Evolutionary conservation across 169 alveolate genomes (phyloP).

Genomic region (Plasmodium cynomolgi): DNA sequence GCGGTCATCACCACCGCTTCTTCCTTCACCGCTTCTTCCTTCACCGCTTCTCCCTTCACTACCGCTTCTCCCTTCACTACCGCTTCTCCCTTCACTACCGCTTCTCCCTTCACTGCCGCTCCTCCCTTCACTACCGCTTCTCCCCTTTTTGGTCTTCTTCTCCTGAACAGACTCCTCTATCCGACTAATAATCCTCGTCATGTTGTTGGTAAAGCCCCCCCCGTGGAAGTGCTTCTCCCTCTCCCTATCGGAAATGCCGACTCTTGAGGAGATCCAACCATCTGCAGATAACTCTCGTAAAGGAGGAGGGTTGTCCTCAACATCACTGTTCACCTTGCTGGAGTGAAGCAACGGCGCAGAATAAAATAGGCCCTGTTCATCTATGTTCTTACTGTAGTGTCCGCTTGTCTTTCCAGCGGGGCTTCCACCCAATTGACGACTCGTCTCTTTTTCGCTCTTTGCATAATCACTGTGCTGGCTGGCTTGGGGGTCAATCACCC

Average conservation of each 20-base stretch:
- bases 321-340: neutral
- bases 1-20: neutral
- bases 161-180: slow-evolving; percentile 12
- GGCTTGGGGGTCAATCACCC: neutral
- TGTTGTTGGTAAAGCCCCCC: neutral
- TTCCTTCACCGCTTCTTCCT: neutral
- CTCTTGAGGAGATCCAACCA: neutral
- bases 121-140: neutral
- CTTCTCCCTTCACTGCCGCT: neutral
- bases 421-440: neutral
- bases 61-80: neutral
- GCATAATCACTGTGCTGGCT: neutral
- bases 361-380: neutral
- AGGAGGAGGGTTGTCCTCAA: neutral
- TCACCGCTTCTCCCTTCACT: neutral
- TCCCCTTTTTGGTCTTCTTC: neutral
- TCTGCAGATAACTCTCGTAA: neutral
- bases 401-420: neutral
- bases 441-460: neutral
- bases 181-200: slow-evolving; percentile 8
- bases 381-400: neutral
- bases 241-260: neutral
- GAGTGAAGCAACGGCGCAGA: neutral
- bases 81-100: neutral
- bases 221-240: neutral